These are phyloP conservation scores for Clonostachys rosea DNA, from an alignment of 2,329 filamentous ascomycete species.

Conservation along the genomic window DNA sequence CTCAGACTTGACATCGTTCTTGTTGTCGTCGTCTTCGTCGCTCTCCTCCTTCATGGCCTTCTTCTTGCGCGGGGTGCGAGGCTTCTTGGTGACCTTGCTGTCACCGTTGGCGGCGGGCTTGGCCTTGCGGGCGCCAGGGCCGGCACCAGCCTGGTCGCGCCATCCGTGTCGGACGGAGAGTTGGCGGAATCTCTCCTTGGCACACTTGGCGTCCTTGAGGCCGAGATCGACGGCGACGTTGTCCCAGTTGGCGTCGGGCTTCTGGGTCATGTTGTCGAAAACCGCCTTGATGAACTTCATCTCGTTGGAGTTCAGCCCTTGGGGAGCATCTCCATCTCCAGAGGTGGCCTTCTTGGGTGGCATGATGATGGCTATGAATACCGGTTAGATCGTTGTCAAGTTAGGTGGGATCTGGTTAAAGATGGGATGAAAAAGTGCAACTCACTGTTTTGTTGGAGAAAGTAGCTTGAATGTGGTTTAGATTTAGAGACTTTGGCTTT, in stretches of 20 bases:
- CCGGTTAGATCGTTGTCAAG: background rate
- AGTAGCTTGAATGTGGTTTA: background rate
- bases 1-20: constrained; percentile 12
- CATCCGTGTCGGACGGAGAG: constrained; percentile 33
- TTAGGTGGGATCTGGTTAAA: background rate
- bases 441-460: background rate
- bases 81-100: constrained; percentile 23
- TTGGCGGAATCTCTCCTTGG: constrained; percentile 33
- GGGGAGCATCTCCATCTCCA: constrained; percentile 9
- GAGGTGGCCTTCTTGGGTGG: constrained; percentile 20
- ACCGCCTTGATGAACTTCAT: constrained; percentile 32
- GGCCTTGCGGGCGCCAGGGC: constrained; percentile 17
- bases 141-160: constrained; percentile 15
- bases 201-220: constrained; percentile 34
- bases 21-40: constrained; percentile 9
- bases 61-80: constrained; percentile 21
- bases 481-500: too few relatives aligned
- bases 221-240: constrained; percentile 25
- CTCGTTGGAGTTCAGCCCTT: constrained; percentile 24
- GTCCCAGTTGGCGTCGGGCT: constrained; percentile 34
- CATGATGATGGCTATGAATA: constrained; percentile 11
- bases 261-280: constrained; percentile 33
- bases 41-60: constrained; percentile 14
- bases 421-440: background rate
- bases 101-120: constrained; percentile 6